These are phyloP conservation scores for Beta corolliflora DNA, from an alignment of 179 eudicot species.

Conservation along the genomic window DNA sequence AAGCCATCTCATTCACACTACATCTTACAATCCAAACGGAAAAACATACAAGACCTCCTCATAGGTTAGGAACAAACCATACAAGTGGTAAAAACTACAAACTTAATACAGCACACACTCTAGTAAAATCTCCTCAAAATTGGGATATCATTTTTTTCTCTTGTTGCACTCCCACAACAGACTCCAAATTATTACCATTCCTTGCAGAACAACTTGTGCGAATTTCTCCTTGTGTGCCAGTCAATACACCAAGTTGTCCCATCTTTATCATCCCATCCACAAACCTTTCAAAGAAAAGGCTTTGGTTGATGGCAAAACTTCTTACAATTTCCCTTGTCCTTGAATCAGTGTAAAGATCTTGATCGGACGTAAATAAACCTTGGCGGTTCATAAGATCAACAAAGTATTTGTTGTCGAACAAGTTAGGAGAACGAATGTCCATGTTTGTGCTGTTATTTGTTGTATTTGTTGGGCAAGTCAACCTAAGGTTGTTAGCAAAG, in stretches of 20 bases:
- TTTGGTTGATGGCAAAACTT: slow-evolving; percentile 47
- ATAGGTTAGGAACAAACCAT: no score
- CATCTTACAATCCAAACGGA: no score
- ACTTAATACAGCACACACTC: not conserved
- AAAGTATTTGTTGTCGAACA: slow-evolving; percentile 62
- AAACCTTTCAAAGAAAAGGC: slow-evolving; percentile 50
- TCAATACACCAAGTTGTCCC: slow-evolving; percentile 62
- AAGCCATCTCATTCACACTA: no score
- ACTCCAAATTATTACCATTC: not conserved
- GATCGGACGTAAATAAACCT: slow-evolving; percentile 63
- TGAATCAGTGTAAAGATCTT: slow-evolving; percentile 46
- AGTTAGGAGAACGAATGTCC: slow-evolving; percentile 49
- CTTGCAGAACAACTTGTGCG: slow-evolving; percentile 46
- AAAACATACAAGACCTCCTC: no score
- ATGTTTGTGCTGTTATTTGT: slow-evolving; percentile 31
- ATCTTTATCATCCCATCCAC: slow-evolving; percentile 52
- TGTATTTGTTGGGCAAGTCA: slow-evolving; percentile 45
- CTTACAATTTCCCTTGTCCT: slow-evolving; percentile 41
- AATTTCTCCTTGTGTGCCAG: slow-evolving; percentile 58
- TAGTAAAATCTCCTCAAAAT: not conserved
- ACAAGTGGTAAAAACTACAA: not conserved
- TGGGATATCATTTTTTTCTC: not conserved
- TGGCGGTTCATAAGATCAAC: slow-evolving; percentile 53
- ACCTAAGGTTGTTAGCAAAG: slow-evolving; percentile 45
- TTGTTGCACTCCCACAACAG: not conserved